Base-by-base conservation (phyloP, 345 rosid species). In the Syzygium aqueum region DNA sequence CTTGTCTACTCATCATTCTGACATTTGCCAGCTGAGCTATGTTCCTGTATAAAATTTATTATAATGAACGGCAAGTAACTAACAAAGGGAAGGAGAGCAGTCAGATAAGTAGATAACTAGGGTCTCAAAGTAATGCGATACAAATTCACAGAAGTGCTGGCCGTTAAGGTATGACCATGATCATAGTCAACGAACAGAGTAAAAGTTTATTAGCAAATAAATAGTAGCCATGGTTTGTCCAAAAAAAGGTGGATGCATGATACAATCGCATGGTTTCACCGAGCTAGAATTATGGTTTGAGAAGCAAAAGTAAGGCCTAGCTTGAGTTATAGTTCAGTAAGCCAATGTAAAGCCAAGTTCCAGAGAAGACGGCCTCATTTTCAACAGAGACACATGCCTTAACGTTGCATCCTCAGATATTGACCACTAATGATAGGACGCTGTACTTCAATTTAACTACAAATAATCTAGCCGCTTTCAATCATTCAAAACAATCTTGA, bases 11-110 rank as follows among this genome's bases (percentile, higher is more conserved):
- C 96, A 91, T 92, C 43, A 94, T 84, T 86, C 77, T 91, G 53
- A 95, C 94, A 90, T 87, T 92, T 54, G 94, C 85, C 87, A 95
- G 88, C 84, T 91, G 95, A 73, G 96, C 92, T 84, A 95, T 91
- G 87, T 91, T 95, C 90, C 97, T 93, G 93, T 77, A 84, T 28
- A n/a, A 51, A 84, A 50, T 50, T 84, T 17, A 33, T 73, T 73
- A 73, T 73, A 33, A 6, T 4, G 49, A 33, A 33, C 9, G 80
- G 80, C 80, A 67, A 16, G 78, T 33, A 67, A 33, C 78, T 33
- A 33, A 67, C 78, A 67, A 37, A 30, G 40, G 56, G 43, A 33
- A 30, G 46, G 78, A 67, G 80, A 33, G 46, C 13, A 5, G 19
- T 17, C 3, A 33, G 6, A 67, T 67, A 33, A 33, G 80, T 33